Base-by-base conservation (phyloP, 2,329 filamentous ascomycete genomes). In the Onygena corvina region DNA sequence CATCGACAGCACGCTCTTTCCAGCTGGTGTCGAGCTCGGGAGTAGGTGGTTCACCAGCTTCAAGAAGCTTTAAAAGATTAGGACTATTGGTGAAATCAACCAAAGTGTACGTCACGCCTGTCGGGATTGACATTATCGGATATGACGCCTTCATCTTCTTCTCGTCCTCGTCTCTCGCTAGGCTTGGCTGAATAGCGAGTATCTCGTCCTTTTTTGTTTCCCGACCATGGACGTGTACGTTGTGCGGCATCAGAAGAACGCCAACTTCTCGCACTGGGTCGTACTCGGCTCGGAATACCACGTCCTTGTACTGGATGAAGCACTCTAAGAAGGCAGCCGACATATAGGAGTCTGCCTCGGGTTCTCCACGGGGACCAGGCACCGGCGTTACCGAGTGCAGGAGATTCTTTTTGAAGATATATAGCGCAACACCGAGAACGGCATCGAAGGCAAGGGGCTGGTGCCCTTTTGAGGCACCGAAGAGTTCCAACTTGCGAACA, bases 241-340 rank as follows among this genome's bases (percentile, higher is more conserved):
- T 71, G 60, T 86, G 81, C 29, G 84, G 83, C 54, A 89, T 81
- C 3, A 64, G 65, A 12, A 82, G 82, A 47, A 71, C 74, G 3
- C 81, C 76, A n/a, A 70, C 60, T 31, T 61, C 61, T 18, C 63
- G 65, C 6, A 57, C 56, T 3, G 65, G 59, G 55, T 69, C 63
- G 52, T 67, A 73, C 11, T 62, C 59, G 48, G 71, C 60, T 7
- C 59, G 57, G 7, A 76, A 71, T 1, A 60, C 59, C 1, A 74
- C 73, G 47, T 52, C 38, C 7, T 42, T 27, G 16, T 27, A 42
- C 38, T 42, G 38, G 38, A 42, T 27, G 4, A 42, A 42, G 16
- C 38, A 42, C 21, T 42, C 38, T 23, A 42, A 27, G 56, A 38
- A 51, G 58, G 20, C 58, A 53, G 16, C 53, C 50, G 42, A 29